phyloP scores from a whole-genome alignment of 148 eudicot species.

The Camellia sinensis region DNA sequence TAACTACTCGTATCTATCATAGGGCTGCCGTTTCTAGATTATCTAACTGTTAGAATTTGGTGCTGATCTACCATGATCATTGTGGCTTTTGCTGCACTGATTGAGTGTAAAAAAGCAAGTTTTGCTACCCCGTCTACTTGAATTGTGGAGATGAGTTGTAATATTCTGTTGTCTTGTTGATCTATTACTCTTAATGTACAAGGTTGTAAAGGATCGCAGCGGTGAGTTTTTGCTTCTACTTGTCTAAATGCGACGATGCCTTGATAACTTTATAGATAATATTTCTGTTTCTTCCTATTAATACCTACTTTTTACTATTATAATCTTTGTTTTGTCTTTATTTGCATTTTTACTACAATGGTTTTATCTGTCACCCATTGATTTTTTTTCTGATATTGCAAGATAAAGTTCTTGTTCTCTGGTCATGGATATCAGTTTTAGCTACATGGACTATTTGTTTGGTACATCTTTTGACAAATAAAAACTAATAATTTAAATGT shows the following conservation, averaged over 20 bases:
- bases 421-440: no score
- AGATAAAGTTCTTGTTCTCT: no score
- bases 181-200: background rate
- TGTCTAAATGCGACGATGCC: background rate
- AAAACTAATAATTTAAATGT: no score
- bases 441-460: no score
- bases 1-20: constrained; percentile 10
- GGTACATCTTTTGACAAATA: no score
- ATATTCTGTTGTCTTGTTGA: constrained; percentile 8
- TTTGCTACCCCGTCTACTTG: constrained; percentile 9
- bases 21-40: background rate
- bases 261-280: background rate
- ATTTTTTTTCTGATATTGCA: background rate
- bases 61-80: background rate
- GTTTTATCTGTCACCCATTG: background rate
- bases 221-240: background rate
- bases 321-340: no score
- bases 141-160: constrained; percentile 13
- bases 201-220: background rate
- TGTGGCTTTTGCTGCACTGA: background rate
- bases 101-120: background rate
- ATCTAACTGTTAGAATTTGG: background rate
- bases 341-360: background rate
- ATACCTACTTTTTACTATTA: background rate
- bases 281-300: background rate